Percentiles rank a stretch among this genome's conserved stretches.
These are phyloP conservation scores for Phytomonas francai DNA, from an alignment of 208 protist genomes.

Conservation along the genomic window DNA sequence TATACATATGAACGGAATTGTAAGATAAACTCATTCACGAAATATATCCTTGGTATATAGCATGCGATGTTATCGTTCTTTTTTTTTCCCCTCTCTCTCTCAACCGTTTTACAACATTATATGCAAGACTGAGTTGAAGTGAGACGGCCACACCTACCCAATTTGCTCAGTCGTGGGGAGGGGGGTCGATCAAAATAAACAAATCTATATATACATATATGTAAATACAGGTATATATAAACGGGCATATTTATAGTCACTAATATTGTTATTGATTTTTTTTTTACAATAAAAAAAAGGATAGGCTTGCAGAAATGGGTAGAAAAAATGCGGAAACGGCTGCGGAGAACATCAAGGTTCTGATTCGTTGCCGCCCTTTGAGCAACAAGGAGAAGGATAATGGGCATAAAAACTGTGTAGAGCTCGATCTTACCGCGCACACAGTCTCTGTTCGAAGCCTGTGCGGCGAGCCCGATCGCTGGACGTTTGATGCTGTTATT, in stretches of 20 bases:
- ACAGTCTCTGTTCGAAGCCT: slow-evolving; percentile 57
- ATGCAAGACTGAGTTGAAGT: too few species aligned
- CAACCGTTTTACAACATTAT: neutral
- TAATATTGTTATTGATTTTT: neutral
- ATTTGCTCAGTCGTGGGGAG: neutral
- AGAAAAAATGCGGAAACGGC: slow-evolving; percentile 46
- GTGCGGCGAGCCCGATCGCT: slow-evolving; percentile 60
- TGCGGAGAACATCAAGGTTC: slow-evolving; percentile 86
- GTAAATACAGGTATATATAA: neutral
- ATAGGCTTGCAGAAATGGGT: slow-evolving; percentile 26
- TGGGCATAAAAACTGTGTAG: slow-evolving; percentile 72
- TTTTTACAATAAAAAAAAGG: neutral
- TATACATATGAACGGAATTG: too few species aligned
- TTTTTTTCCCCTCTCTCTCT: slow-evolving; percentile 4
- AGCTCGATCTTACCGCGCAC: slow-evolving; percentile 63
- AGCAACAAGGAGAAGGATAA: slow-evolving; percentile 69
- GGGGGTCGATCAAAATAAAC: neutral
- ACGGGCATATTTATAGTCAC: neutral
- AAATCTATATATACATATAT: slow-evolving; percentile 7
- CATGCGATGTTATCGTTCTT: neutral
- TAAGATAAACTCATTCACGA: too few species aligned
- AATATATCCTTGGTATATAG: neutral
- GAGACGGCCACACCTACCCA: too few species aligned
- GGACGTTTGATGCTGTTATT: slow-evolving; percentile 88
- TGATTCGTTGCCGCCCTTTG: slow-evolving; percentile 79